Percentiles rank a stretch among this genome's conserved stretches.
These are phyloP conservation scores for Catunica adiposa DNA, from an alignment of 2,329 filamentous ascomycete genomes.

Conservation along the genomic window DNA sequence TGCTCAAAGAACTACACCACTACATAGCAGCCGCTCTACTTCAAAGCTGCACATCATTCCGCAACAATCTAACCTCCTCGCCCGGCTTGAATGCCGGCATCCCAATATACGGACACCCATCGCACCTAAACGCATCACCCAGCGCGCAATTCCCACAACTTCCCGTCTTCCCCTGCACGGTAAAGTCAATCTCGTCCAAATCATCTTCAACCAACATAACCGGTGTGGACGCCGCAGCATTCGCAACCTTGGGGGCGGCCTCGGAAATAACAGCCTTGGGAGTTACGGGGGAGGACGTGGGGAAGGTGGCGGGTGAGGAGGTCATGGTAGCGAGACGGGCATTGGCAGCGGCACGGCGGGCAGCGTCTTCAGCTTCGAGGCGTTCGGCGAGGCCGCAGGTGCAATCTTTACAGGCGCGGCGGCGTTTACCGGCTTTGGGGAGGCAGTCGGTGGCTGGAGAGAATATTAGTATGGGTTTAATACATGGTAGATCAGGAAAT, in stretches of 20 bases:
- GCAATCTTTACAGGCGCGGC: conserved; percentile 94
- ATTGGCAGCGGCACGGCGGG: conserved; percentile 45
- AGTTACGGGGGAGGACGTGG: background rate
- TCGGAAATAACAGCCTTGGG: background rate
- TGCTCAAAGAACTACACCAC: background rate
- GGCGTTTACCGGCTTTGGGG: conserved; percentile 73
- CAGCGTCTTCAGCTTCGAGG: conserved; percentile 68
- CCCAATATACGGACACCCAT: conserved; percentile 65
- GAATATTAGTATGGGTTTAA: background rate
- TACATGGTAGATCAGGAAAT: background rate
- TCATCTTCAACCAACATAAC: conserved; percentile 59
- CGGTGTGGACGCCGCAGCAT: background rate
- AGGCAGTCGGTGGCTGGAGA: conserved; percentile 60
- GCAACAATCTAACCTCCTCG: conserved; percentile 77
- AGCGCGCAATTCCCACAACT: conserved; percentile 89
- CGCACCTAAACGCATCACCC: conserved; percentile 73
- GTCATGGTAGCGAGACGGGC: conserved; percentile 36
- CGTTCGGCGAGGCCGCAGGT: conserved; percentile 81
- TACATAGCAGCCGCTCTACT: background rate
- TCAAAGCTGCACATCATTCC: conserved; percentile 71
- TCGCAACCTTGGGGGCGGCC: background rate
- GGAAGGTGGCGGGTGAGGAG: conserved; percentile 20
- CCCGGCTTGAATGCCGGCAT: conserved; percentile 93
- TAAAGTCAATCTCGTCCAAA: conserved; percentile 84
- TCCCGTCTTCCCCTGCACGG: conserved; percentile 89